Evolutionary conservation across 805 yeast species (phyloP), one percentile per base, ranked within the genome.

Genomic region (Saturnispora ahearnii): DNA sequence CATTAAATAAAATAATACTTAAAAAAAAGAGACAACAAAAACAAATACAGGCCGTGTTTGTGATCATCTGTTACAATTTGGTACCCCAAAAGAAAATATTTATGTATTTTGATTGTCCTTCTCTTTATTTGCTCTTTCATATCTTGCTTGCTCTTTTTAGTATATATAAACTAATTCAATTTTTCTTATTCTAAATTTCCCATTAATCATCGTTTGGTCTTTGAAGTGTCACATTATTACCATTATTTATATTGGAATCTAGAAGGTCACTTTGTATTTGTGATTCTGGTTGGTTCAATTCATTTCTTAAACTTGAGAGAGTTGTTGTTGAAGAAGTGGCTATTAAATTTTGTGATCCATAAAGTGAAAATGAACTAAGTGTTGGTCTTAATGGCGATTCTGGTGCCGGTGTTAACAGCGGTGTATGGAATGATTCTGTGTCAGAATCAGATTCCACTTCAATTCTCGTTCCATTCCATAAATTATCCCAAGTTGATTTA

Each of bases 401-500:
- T 3, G 24, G 24, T 10, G 18, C 40, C 7, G 51, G 41, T 1
- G 49, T 37, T 30, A 37, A 12, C 13, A 38, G 33, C 12, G 50
- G 45, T 2, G 50, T 40, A 33, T 41, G 31, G 15, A 47, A 47
- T 26, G 54, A 45, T 18, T 46, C 46, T 6, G 44, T 40, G 5
- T 47, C 50, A 7, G 50, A 47, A 22, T 41, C 50, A 18, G 40
- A 36, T 9, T 36, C 40, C 5, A 38, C 28, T 22, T 38, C 42
- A 13, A 9, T 38, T 4, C 34, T 29, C 18, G 34, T 15, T 3
- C 36, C 13, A 18, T 32, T 13, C 50, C 50, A 24, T 38, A 52
- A 49, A 6, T 57, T 49, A 31, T 53, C 47, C 44, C 64, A 30
- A 30, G 53, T 60, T 10, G 52, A 49, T 30, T 52, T 62, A 12